Percentiles rank a stretch among this genome's conserved stretches.
Evolutionary conservation across 345 rosid genomes (phyloP).

Genomic region (Acer yangbiense): DNA sequence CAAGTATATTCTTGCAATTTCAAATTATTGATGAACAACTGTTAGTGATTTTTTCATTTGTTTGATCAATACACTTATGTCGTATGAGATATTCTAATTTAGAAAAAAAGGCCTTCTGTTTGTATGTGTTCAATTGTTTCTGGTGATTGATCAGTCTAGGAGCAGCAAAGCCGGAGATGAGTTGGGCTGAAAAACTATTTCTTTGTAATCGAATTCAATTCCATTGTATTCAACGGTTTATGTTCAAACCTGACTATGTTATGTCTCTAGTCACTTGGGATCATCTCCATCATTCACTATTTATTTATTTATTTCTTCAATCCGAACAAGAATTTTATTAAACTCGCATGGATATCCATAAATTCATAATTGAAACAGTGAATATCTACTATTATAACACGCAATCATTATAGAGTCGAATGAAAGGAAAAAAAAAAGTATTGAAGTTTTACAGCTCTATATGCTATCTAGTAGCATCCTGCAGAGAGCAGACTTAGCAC

Average conservation of each 20-base stretch:
- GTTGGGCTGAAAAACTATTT: neutral
- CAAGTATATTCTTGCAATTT: neutral
- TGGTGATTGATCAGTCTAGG: neutral
- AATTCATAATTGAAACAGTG: too few relatives aligned
- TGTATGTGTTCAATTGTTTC: neutral
- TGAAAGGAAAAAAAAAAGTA: neutral
- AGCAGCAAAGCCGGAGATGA: neutral
- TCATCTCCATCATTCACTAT: too few relatives aligned
- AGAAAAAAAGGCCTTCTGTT: neutral
- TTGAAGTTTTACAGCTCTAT: neutral
- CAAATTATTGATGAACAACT: neutral
- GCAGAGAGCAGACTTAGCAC: conserved; percentile 31
- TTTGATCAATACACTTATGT: neutral
- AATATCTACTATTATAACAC: neutral
- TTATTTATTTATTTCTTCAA: too few relatives aligned
- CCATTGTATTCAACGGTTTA: neutral
- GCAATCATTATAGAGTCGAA: neutral
- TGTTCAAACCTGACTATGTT: neutral
- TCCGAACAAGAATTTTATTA: too few relatives aligned
- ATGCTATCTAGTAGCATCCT: neutral
- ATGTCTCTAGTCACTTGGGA: neutral
- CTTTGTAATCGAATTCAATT: neutral
- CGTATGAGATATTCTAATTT: neutral
- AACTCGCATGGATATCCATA: too few relatives aligned
- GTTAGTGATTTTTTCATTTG: neutral